phyloP scores from a whole-genome alignment of 2,329 filamentous ascomycete species.

The Capronia americana region DNA sequence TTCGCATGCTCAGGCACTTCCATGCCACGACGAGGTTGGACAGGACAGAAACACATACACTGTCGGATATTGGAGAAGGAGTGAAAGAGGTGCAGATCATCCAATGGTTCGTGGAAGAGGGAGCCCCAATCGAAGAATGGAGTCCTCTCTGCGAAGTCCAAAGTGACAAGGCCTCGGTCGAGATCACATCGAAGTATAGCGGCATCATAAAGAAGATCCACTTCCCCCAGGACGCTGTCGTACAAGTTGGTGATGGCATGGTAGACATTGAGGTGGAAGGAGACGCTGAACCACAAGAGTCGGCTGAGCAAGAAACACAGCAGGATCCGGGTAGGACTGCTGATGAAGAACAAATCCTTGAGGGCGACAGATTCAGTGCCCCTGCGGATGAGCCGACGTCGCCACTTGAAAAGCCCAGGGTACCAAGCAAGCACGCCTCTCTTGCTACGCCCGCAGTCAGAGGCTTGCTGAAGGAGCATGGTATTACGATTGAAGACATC shows the following conservation, averaged over 20 bases:
- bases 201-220: conserved; percentile 95
- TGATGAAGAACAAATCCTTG: conserved; percentile 32
- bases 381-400: conserved; percentile 52
- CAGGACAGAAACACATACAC: conserved; percentile 35
- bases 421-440: conserved; percentile 65
- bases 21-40: conserved; percentile 32
- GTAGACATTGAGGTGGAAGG: conserved; percentile 41
- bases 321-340: conserved; percentile 45
- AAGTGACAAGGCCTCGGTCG: conserved; percentile 86
- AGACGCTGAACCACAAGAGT: conserved; percentile 32
- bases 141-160: conserved; percentile 97
- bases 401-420: conserved; percentile 13
- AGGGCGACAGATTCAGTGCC: conserved; percentile 13
- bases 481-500: conserved; percentile 78
- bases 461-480: conserved; percentile 80
- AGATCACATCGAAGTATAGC: conserved; percentile 95
- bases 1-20: conserved; percentile 31
- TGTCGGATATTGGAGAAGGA: conserved; percentile 60
- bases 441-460: conserved; percentile 92
- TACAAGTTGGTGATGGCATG: conserved; percentile 72
- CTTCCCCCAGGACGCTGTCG: conserved; percentile 95
- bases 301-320: conserved; percentile 63
- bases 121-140: conserved; percentile 95
- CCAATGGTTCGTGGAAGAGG: conserved; percentile 98
- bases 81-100: conserved; percentile 99